phyloP scores from a whole-genome alignment of 345 rosid species.

The Xanthoceras sorbifolium region DNA sequence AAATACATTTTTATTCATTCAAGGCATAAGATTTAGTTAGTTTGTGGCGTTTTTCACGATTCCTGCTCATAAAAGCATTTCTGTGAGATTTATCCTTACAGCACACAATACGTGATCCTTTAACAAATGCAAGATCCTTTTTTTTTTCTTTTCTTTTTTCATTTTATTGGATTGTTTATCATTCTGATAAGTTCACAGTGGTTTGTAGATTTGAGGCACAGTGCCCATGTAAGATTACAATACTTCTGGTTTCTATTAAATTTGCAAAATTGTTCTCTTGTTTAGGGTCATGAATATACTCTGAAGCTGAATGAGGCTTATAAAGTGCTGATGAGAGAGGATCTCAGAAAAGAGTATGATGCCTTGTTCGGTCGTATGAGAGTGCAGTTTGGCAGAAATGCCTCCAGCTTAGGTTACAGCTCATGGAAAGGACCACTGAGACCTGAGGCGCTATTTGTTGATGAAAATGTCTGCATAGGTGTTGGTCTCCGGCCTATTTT shows the following conservation, averaged over 20 bases:
- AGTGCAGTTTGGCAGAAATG: constrained; percentile 21
- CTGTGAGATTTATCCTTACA: too few relatives aligned
- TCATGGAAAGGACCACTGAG: constrained; percentile 62
- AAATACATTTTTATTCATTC: too few relatives aligned
- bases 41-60: too few relatives aligned
- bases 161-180: too few relatives aligned
- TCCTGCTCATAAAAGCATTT: too few relatives aligned
- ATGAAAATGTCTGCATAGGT: constrained; percentile 64
- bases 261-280: background rate
- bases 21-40: too few relatives aligned
- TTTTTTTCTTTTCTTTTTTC: too few relatives aligned
- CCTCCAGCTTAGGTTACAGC: constrained; percentile 35
- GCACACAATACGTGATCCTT: too few relatives aligned
- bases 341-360: constrained; percentile 46
- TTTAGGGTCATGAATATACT: constrained; percentile 49
- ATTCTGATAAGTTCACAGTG: too few relatives aligned
- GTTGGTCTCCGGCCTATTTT: background rate
- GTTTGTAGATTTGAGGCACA: too few relatives aligned
- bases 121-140: too few relatives aligned
- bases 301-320: constrained; percentile 59
- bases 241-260: background rate
- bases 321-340: constrained; percentile 41
- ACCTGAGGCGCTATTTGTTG: constrained; percentile 59
- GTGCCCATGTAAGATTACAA: background rate
- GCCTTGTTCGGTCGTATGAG: constrained; percentile 41